Evolutionary conservation across 495 filamentous ascomycete species (phyloP).

Genomic region (Penicillium longicatenatum): DNA sequence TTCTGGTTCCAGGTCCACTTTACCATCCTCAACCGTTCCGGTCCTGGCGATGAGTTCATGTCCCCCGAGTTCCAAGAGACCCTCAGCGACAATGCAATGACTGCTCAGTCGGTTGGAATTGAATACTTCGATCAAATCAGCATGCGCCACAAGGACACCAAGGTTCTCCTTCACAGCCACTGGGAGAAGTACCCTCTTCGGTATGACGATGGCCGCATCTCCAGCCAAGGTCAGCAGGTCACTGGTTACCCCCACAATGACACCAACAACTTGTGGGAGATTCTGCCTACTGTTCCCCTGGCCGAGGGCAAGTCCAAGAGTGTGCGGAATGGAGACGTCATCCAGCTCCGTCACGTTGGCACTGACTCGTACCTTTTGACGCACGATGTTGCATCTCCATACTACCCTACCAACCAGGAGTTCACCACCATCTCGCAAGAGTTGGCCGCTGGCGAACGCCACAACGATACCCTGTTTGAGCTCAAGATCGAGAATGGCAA

Average conservation of each 20-base stretch:
- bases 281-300: slow-evolving; percentile 66
- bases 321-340: slow-evolving; percentile 82
- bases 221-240: slow-evolving; percentile 96
- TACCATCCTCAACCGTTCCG: slow-evolving; percentile 80
- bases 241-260: slow-evolving; percentile 98
- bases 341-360: slow-evolving; percentile 84
- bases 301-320: slow-evolving; percentile 56
- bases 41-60: slow-evolving; percentile 99
- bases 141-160: slow-evolving; percentile 94
- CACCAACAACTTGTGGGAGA: slow-evolving; percentile 98
- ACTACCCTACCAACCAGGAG: slow-evolving; percentile 96
- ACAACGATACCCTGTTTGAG: slow-evolving; percentile 93
- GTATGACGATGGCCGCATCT: slow-evolving; percentile 96
- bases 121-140: slow-evolving; percentile 89
- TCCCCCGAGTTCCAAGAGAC: slow-evolving; percentile 97
- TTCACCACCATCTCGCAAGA: slow-evolving; percentile 82
- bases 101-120: slow-evolving; percentile 78
- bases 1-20: slow-evolving; percentile 99
- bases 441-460: slow-evolving; percentile 72
- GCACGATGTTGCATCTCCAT: slow-evolving; percentile 98
- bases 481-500: slow-evolving; percentile 88
- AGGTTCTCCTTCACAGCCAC: slow-evolving; percentile 93
- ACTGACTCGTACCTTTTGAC: slow-evolving; percentile 87
- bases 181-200: slow-evolving; percentile 84
- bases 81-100: slow-evolving; percentile 89